Base-by-base conservation (phyloP, 2,329 filamentous ascomycete genomes). In the Pseudogymnoascus sp. region DNA sequence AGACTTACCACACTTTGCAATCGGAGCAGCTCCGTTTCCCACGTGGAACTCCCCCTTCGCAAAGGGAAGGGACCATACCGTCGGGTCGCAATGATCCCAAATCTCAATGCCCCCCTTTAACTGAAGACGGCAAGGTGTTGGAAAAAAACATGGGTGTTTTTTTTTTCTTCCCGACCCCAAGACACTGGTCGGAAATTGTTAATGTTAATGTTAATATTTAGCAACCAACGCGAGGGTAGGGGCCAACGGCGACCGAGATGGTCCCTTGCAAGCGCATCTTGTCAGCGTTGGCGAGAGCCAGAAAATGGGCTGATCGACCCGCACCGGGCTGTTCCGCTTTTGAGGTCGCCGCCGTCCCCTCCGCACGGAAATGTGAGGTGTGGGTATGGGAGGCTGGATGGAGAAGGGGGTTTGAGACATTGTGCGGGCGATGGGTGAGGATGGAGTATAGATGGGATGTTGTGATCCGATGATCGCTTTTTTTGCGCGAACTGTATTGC, bases 291-390 rank as follows among this genome's bases (percentile, higher is more conserved):
- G 25, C 11, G 39, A 11, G 14, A 20, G 18, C 12, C 39, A 43
- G 22, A 43, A 7, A 25, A 25, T 25, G 22, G 22, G 18, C 39
- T 43, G 20, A 47, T 47, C 41, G 41, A 28, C 41, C 41, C 41
- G 41, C 41, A 25, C 41, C 41, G 41, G 41, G 41, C 41, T 47
- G 41, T 47, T 47, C 41, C 41, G 43, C 43, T 30, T 30, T 50
- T 25, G 22, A 25, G 22, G 22, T 25, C 22, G 22, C 22, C 22
- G 22, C 22, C 22, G 22, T 25, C 22, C 22, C 22, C 22, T 18
- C 37, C 41, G 22, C 43, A 15, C 14, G 43, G 43, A 50, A 15
- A 50, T 43, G 12, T 6, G 41, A 2, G 41, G 41, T 47, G 41
- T 37, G 14, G 14, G 38, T 39, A 18, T 12, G 4, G 38, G 12